Evolutionary conservation across 441 rosid genomes (phyloP).

Genomic region (Gossypium schwendimanii): DNA sequence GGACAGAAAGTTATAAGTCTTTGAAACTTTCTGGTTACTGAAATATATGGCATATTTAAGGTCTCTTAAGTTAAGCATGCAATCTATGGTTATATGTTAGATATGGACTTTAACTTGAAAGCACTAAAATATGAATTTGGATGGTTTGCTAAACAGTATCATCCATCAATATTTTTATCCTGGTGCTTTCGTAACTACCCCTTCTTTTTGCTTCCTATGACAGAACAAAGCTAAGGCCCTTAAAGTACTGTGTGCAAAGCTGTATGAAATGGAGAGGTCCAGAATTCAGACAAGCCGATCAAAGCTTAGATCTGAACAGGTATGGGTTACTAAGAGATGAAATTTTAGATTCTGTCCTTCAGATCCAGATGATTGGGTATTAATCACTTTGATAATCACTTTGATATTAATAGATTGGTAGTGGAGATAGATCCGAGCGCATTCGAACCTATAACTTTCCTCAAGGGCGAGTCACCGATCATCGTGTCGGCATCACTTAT

Average conservation of each 20-base stretch:
- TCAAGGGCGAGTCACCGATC: conserved; percentile 88
- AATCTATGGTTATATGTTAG: background rate
- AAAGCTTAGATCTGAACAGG: conserved; percentile 90
- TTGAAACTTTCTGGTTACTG: background rate
- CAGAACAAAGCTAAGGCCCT: conserved; percentile 93
- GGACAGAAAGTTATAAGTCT: background rate
- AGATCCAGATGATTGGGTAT: conserved; percentile 13
- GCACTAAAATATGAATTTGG: background rate
- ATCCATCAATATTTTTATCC: background rate
- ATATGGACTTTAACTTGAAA: background rate
- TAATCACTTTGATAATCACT: conserved; percentile 15
- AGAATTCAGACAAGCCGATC: conserved; percentile 63
- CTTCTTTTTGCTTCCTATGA: conserved; percentile 2
- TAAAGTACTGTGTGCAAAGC: conserved; percentile 79
- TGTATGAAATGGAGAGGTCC: conserved; percentile 79
- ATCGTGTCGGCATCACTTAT: conserved; percentile 77
- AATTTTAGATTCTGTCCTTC: background rate
- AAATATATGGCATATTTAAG: background rate
- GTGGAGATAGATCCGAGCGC: conserved; percentile 88
- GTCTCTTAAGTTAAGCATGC: background rate
- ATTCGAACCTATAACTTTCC: conserved; percentile 92
- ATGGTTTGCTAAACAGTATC: background rate
- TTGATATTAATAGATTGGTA: conserved; percentile 60
- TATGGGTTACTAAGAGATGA: conserved; percentile 14
- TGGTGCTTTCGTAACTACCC: background rate